These are phyloP conservation scores for Lodderomyces oxycetoniae DNA, from an alignment of 1,139 yeast genomes.

Conservation along the genomic window DNA sequence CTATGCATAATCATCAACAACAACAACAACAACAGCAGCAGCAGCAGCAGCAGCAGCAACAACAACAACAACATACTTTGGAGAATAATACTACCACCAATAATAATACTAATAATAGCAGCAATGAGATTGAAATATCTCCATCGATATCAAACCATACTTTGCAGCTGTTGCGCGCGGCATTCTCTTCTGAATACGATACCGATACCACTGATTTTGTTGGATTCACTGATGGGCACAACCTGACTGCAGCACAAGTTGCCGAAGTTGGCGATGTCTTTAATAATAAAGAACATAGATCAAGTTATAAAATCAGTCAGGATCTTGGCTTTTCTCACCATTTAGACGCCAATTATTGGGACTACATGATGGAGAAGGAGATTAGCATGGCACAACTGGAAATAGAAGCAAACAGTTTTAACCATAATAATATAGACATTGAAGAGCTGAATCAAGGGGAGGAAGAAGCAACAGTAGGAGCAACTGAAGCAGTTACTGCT, in stretches of 20 bases:
- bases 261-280: neutral
- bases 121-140: slow-evolving; percentile 10
- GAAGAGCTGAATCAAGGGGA: neutral
- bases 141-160: slow-evolving; percentile 14
- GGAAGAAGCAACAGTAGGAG: neutral
- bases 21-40: neutral
- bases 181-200: slow-evolving; percentile 14
- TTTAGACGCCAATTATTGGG: slow-evolving; percentile 5
- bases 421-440: neutral
- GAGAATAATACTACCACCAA: neutral
- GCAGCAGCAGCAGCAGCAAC: too few species aligned
- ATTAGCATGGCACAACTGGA: slow-evolving; percentile 1
- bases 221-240: slow-evolving; percentile 11
- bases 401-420: neutral
- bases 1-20: slow-evolving; percentile 4
- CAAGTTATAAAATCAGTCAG: slow-evolving; percentile 2
- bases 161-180: slow-evolving; percentile 12
- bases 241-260: slow-evolving; percentile 8
- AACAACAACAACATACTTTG: neutral
- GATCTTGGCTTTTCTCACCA: slow-evolving; percentile 3
- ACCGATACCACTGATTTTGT: slow-evolving; percentile 14
- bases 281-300: neutral
- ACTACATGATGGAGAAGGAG: slow-evolving; percentile 8
- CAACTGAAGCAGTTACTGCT: neutral
- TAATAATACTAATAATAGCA: neutral